These are phyloP conservation scores for Aspergillus asperescens DNA, from an alignment of 495 filamentous ascomycete genomes.

Conservation along the genomic window DNA sequence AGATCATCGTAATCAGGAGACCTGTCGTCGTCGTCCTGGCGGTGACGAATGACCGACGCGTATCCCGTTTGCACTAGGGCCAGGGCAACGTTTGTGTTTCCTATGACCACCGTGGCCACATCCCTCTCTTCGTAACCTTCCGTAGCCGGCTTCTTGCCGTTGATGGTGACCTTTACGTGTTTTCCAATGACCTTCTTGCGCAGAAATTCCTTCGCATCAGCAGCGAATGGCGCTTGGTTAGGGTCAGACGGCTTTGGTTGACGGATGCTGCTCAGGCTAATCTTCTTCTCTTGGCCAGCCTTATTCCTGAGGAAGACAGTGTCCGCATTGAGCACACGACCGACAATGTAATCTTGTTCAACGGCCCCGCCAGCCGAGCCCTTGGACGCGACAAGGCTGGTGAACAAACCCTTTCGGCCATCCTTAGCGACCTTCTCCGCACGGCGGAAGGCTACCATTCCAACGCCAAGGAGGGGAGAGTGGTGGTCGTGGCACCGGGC, in stretches of 20 bases:
- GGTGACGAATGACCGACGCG: conserved; percentile 87
- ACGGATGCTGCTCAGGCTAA: conserved; percentile 86
- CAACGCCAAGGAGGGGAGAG: conserved; percentile 74
- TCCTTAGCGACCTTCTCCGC: conserved; percentile 84
- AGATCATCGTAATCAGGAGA: conserved; percentile 92
- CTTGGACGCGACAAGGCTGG: conserved; percentile 62
- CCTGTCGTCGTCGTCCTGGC: conserved; percentile 85
- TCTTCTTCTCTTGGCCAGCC: conserved; percentile 76
- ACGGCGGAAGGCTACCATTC: conserved; percentile 80
- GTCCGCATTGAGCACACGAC: conserved; percentile 81
- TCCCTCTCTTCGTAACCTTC: conserved; percentile 94
- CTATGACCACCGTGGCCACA: conserved; percentile 77
- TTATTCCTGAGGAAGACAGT: conserved; percentile 81
- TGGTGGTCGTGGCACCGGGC: conserved; percentile 93
- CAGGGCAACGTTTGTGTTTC: conserved; percentile 82
- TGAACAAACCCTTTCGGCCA: conserved; percentile 68
- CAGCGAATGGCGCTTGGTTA: conserved; percentile 76
- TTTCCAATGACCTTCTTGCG: conserved; percentile 94
- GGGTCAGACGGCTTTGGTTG: conserved; percentile 81
- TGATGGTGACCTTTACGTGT: conserved; percentile 77
- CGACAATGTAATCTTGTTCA: conserved; percentile 70
- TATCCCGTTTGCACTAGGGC: conserved; percentile 85
- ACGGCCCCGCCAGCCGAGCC: conserved; percentile 44
- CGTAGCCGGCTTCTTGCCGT: conserved; percentile 83
- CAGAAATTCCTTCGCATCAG: conserved; percentile 93